phyloP scores from a whole-genome alignment of 495 filamentous ascomycete species.

The Annulohypoxylon moriforme region DNA sequence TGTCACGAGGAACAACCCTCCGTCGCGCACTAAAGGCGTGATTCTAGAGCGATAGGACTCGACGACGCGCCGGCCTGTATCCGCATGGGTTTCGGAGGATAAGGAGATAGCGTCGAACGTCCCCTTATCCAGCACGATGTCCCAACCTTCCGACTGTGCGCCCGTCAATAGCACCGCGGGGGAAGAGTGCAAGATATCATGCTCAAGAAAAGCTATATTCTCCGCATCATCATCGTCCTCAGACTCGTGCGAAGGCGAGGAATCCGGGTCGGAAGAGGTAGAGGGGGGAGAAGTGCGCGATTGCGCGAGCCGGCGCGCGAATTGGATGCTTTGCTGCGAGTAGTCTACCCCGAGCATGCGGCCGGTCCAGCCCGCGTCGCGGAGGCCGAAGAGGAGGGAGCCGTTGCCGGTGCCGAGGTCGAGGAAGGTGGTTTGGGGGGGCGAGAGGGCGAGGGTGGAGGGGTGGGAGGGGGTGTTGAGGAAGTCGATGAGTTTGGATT shows the following conservation, averaged over 20 bases:
- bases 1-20: slow-evolving; percentile 83
- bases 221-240: slow-evolving; percentile 4
- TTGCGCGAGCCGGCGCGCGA: slow-evolving; percentile 67
- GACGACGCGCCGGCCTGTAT: slow-evolving; percentile 65
- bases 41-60: slow-evolving; percentile 80
- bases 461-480: slow-evolving; percentile 51
- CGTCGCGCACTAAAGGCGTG: slow-evolving; percentile 69
- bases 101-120: slow-evolving; percentile 95
- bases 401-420: slow-evolving; percentile 93
- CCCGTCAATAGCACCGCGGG: slow-evolving; percentile 50
- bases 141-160: slow-evolving; percentile 68
- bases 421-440: slow-evolving; percentile 61
- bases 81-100: slow-evolving; percentile 63
- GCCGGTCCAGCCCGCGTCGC: slow-evolving; percentile 67
- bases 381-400: slow-evolving; percentile 80
- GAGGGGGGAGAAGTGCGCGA: not conserved
- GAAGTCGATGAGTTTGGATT: slow-evolving; percentile 68
- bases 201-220: slow-evolving; percentile 72
- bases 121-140: slow-evolving; percentile 94
- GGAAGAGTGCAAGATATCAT: slow-evolving; percentile 75
- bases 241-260: not conserved
- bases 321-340: slow-evolving; percentile 68
- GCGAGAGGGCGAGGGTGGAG: slow-evolving; percentile 18
- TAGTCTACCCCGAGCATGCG: slow-evolving; percentile 90
- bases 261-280: not conserved